A percentile compares a stretch with the other conserved stretches of the same genome.
These are phyloP conservation scores for Jackrogersella multiformis DNA, from an alignment of 495 filamentous ascomycete genomes.

Conservation along the genomic window DNA sequence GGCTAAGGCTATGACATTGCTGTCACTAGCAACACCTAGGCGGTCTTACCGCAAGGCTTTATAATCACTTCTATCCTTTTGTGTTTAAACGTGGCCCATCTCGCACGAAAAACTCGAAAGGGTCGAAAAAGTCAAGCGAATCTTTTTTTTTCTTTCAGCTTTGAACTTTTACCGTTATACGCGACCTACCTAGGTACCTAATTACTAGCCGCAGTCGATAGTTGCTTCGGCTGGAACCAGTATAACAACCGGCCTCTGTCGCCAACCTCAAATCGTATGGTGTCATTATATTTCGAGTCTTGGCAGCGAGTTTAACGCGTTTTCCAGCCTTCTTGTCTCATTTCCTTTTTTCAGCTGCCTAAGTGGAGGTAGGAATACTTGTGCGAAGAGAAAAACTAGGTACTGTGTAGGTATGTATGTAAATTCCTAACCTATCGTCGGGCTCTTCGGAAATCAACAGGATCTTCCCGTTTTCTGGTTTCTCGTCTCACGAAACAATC, in stretches of 20 bases:
- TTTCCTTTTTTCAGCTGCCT: conserved; percentile 35
- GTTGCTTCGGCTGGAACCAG: conserved; percentile 23
- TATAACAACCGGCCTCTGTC: conserved; percentile 31
- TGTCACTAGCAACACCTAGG: conserved; percentile 3
- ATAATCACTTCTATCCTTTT: conserved; percentile 6
- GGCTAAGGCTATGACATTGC: conserved; percentile 24
- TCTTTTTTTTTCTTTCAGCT: conserved; percentile 10
- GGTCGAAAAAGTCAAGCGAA: not conserved
- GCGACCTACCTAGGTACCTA: too few relatives aligned
- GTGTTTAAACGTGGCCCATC: not conserved
- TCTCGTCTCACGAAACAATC: conserved; percentile 32
- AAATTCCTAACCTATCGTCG: conserved; percentile 1
- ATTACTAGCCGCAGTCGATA: conserved; percentile 28
- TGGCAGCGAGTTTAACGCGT: conserved; percentile 29
- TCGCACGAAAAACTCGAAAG: conserved; percentile 15
- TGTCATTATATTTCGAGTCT: conserved; percentile 28
- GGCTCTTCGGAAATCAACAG: conserved; percentile 14
- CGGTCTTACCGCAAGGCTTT: conserved; percentile 20
- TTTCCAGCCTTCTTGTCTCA: conserved; percentile 28
- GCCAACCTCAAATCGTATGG: conserved; percentile 42
- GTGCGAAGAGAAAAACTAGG: not conserved
- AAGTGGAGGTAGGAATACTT: not conserved
- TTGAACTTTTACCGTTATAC: not conserved
- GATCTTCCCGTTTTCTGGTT: conserved; percentile 16
- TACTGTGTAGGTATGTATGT: too few relatives aligned